Evolutionary conservation across 2,329 filamentous ascomycete genomes (phyloP), one percentile per base, ranked within the genome.

Genomic region (Knufia petricola): DNA sequence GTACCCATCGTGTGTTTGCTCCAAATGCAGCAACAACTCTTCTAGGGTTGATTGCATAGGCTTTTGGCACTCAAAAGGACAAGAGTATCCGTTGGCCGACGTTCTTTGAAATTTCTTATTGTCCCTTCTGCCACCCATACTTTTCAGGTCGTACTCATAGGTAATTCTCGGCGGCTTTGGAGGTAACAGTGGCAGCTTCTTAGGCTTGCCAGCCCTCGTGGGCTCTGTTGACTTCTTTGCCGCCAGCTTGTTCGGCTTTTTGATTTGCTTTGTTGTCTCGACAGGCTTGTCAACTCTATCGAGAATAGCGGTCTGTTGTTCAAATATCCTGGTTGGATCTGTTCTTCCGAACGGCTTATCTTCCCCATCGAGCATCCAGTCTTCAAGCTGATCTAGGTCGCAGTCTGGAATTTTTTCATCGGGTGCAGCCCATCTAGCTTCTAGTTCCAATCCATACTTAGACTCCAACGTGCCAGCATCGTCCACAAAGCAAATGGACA

Each of bases 381-480:
- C 8, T 21, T 43, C 30, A 32, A 41, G 32, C 28, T 40, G 34
- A 6, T 38, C 32, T n/a, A 15, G n/a, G 10, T 20, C 4, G 4
- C 32, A 24, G 20, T 10, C 36, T 20, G 32, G 41, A 31, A 30
- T 21, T 7, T n/a, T 17, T 17, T 20, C 36, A 10, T 31, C 39
- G 38, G 7, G 50, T 30, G 15, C 45, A 38, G 20, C 48, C 58
- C 58, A 60, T 15, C 42, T 43, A 4, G 56, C 45, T 15, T 17
- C 44, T 13, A 60, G 51, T 23, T 59, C 52, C 13, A 60, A 45
- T 1, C 58, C 56, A 39, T 59, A 60, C 48, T 60, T 59, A 4
- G 58, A 58, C 21, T 50, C 43, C 34, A 54, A 55, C 21, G 55
- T 58, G 13, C 44, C 34, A 13, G 54, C 52, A 36, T 52, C 52